Base-by-base conservation (phyloP, 1,284 basidiomycete genomes). In the Hemileia vastatrix region DNA sequence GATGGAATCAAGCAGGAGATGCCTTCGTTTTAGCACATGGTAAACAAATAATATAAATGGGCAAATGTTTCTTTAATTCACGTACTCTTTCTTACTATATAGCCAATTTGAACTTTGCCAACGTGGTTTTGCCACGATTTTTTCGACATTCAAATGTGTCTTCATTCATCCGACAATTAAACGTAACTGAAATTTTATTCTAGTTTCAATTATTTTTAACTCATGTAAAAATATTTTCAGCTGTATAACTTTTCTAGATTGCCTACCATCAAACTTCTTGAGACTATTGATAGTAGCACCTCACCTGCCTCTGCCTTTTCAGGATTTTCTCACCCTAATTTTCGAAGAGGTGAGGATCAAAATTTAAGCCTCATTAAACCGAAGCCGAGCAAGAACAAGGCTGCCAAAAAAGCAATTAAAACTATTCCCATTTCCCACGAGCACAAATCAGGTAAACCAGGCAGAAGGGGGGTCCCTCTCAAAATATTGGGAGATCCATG, bases 111-210 rank as follows among this genome's bases (percentile, higher is more conserved):
- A 54, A 63, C 1, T 92, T 98, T 73, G 88, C 89, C 1, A 85
- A 86, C 51, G 88, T 95, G 76, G 83, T 95, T 27, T 81, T 97
- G 5, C 89, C 90, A 2, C 83, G 85, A 54, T 96, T 89, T 86
- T 97, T 96, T 83, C 95, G 96, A 76, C 93, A 96, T 78, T 84
- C 86, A 21, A 94, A 93, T 77, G 95, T 95, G 74, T 85, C 85
- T 50, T 90, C 88, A 49, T 96, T 97, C 74, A 92, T 96, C 40
- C 84, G 93, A 43, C 93, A 97, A 77, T 82, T 96, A 72, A 96
- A 97, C 81, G 60, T 63, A 18, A 43, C 18, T 40, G 5, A 36
- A n/a, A 8, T 36, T 36, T 21, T 33, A 31, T 4, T 6, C 3
- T 4, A 2, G 6, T 3, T 18, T 47, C 6, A 48, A 48, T 6